Conservation (phyloP, 169 alveolate species). For the Plasmodium vivax region DNA sequence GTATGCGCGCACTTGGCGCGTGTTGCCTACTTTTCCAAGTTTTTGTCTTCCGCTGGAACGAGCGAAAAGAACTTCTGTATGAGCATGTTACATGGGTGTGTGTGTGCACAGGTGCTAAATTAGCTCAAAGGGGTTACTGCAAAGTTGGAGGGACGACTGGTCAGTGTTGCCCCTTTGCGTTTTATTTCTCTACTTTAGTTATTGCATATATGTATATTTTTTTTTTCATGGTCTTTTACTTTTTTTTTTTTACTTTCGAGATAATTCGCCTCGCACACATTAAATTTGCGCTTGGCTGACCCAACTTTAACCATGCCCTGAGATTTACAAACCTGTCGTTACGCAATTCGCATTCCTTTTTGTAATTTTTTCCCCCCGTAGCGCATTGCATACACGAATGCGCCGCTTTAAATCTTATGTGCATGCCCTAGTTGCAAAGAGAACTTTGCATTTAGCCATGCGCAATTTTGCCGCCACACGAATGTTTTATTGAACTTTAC, state of each 20-base stretch:
- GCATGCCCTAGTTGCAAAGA: background rate
- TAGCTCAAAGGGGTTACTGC: background rate
- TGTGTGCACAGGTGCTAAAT: background rate
- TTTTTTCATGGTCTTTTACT: background rate
- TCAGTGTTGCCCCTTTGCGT: background rate
- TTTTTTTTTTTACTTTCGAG: background rate
- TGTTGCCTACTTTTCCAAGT: constrained; percentile 41
- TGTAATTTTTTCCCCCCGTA: background rate
- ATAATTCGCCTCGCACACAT: background rate
- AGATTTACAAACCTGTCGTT: background rate
- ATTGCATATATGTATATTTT: background rate
- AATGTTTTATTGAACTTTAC: background rate
- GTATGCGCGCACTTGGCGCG: background rate
- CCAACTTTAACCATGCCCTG: background rate
- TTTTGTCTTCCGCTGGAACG: constrained; percentile 49
- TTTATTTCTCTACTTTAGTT: background rate
- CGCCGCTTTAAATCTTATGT: background rate
- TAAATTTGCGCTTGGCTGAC: background rate
- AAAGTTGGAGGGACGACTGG: background rate
- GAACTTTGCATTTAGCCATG: background rate
- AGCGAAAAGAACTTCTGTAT: constrained; percentile 46
- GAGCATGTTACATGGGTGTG: constrained; percentile 51
- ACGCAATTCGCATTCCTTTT: background rate
- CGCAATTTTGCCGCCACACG: background rate
- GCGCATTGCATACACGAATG: background rate